phyloP scores from a whole-genome alignment of 176 grass and related monocot genomes.

The Panicum miliaceum region DNA sequence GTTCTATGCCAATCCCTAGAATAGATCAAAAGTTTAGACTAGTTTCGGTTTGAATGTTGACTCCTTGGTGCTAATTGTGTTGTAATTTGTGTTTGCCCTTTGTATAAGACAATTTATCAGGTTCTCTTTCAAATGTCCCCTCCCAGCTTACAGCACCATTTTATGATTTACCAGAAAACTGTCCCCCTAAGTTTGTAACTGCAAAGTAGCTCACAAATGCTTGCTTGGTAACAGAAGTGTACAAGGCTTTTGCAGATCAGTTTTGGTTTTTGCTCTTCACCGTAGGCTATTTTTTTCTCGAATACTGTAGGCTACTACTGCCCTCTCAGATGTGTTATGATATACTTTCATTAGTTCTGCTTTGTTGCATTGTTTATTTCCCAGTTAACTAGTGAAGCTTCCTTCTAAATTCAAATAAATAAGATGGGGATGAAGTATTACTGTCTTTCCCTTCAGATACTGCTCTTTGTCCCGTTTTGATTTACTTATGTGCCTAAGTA shows the following conservation, averaged over 20 bases:
- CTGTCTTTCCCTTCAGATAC: neutral
- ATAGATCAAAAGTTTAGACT: neutral
- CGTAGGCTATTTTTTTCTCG: neutral
- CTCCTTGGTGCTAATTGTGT: neutral
- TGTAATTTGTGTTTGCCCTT: neutral
- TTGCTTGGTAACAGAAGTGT: neutral
- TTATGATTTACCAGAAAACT: neutral
- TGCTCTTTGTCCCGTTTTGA: neutral
- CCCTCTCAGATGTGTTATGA: neutral
- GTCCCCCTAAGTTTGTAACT: neutral
- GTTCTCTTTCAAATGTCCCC: neutral
- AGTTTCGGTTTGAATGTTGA: neutral
- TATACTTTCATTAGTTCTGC: neutral
- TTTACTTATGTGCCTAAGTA: conserved; percentile 16
- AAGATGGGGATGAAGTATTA: neutral
- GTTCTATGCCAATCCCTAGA: neutral
- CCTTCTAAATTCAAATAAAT: neutral
- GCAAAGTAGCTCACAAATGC: neutral
- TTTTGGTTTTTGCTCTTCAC: conserved; percentile 19
- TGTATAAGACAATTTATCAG: neutral
- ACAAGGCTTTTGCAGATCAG: neutral
- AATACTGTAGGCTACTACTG: too few relatives aligned
- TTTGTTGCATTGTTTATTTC: neutral
- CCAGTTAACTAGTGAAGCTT: neutral
- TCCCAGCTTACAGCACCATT: neutral